phyloP scores from a whole-genome alignment of 148 eudicot species.

The Nepenthes gracilis region DNA sequence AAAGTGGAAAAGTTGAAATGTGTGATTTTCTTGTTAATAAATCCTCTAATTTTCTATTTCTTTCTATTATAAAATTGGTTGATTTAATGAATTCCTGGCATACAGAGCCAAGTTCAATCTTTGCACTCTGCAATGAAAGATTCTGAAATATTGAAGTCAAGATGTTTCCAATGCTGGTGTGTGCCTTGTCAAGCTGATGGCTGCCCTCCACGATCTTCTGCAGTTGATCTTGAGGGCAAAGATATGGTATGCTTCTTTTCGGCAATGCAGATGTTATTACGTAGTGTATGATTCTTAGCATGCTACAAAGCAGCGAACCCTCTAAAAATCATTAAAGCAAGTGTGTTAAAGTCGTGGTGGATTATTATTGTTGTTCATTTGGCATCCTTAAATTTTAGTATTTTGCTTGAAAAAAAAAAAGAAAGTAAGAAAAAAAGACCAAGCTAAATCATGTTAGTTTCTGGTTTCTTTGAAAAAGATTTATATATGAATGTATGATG shows the following conservation, averaged over 20 bases:
- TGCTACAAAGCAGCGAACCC: not conserved
- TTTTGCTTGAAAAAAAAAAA: not conserved
- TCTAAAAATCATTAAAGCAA: not conserved
- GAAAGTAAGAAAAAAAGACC: too few relatives aligned
- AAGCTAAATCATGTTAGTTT: too few relatives aligned
- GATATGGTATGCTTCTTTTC: conserved; percentile 23
- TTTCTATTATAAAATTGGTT: not conserved
- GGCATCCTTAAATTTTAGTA: not conserved
- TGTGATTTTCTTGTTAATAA: too few relatives aligned
- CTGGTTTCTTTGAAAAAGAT: too few relatives aligned
- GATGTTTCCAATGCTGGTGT: conserved; percentile 11
- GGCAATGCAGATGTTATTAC: not conserved
- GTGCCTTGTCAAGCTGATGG: conserved; percentile 10
- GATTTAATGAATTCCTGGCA: not conserved
- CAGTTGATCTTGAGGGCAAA: conserved; percentile 11
- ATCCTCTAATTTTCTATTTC: not conserved
- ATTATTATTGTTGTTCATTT: not conserved
- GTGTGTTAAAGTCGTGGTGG: not conserved
- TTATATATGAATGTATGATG: too few relatives aligned
- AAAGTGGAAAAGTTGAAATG: too few relatives aligned
- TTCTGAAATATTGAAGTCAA: conserved; percentile 30
- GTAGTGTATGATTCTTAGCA: not conserved
- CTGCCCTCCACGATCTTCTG: conserved; percentile 8
- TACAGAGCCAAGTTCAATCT: conserved; percentile 46
- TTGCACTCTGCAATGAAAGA: conserved; percentile 51